These are phyloP conservation scores for Ottelia alismoides DNA, from an alignment of 106 monocot species.

Conservation along the genomic window DNA sequence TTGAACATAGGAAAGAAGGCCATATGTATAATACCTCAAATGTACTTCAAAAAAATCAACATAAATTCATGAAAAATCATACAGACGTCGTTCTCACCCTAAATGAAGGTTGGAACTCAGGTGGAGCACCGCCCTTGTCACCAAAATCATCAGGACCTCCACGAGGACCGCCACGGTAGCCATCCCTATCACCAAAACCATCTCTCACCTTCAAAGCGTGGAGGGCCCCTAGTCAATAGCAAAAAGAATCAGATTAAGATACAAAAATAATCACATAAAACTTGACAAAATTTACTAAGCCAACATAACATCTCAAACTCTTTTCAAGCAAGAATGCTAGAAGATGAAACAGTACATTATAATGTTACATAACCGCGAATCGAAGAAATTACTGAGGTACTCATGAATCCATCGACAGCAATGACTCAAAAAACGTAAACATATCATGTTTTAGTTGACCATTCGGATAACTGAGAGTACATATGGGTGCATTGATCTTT, in stretches of 20 bases:
- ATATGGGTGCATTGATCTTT: too few relatives aligned
- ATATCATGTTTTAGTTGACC: too few relatives aligned
- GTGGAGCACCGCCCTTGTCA: constrained; percentile 77
- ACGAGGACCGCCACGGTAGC: constrained; percentile 44
- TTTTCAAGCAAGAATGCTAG: too few relatives aligned
- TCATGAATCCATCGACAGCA: too few relatives aligned
- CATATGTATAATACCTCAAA: too few relatives aligned
- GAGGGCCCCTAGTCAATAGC: constrained; percentile 3
- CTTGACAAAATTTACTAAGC: neutral
- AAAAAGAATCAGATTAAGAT: neutral
- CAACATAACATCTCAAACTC: neutral
- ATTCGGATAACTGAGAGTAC: too few relatives aligned
- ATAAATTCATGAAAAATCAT: neutral
- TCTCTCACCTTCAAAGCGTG: constrained; percentile 70
- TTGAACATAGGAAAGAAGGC: too few relatives aligned
- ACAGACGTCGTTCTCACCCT: constrained; percentile 29
- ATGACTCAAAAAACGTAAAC: too few relatives aligned
- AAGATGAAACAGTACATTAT: too few relatives aligned
- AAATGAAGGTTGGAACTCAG: constrained; percentile 79
- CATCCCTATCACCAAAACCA: constrained; percentile 78
- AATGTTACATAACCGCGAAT: too few relatives aligned
- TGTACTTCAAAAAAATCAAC: neutral
- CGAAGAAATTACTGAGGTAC: too few relatives aligned
- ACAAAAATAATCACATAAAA: neutral
- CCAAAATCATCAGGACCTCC: constrained; percentile 52